Evolutionary conservation across 2,329 filamentous ascomycete genomes (phyloP).

Genomic region (Chaetomiaceae sp.): DNA sequence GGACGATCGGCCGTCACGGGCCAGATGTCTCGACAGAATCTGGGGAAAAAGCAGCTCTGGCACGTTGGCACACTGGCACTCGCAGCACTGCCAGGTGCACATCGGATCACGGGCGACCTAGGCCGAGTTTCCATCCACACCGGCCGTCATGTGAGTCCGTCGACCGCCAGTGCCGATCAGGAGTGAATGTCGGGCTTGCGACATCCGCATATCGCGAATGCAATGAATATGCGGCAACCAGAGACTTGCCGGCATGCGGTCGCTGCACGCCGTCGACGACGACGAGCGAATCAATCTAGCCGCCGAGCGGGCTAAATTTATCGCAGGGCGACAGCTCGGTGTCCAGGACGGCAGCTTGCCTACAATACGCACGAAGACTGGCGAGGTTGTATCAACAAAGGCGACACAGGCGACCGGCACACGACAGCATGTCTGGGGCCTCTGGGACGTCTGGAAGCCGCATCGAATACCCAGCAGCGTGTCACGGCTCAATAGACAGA

Average conservation of each 20-base stretch:
- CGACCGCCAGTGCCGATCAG: background rate
- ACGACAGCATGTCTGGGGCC: slow-evolving; percentile 14
- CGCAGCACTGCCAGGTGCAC: too few species aligned
- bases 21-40: background rate
- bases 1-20: slow-evolving; percentile 11
- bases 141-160: background rate
- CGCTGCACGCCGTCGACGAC: slow-evolving; percentile 8
- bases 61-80: slow-evolving; percentile 1
- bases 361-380: slow-evolving; percentile 18
- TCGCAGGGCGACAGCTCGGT: slow-evolving; percentile 11
- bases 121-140: slow-evolving; percentile 1
- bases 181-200: background rate
- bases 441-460: slow-evolving; percentile 17
- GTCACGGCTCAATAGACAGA: slow-evolving; percentile 15
- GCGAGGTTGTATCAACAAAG: slow-evolving; percentile 17
- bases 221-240: slow-evolving; percentile 21
- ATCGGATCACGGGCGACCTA: slow-evolving; percentile 2
- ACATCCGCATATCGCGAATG: slow-evolving; percentile 9
- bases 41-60: slow-evolving; percentile 10
- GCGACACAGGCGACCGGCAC: slow-evolving; percentile 12
- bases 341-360: slow-evolving; percentile 16
- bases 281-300: slow-evolving; percentile 16
- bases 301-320: slow-evolving; percentile 20
- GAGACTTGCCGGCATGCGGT: slow-evolving; percentile 19
- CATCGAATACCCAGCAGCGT: slow-evolving; percentile 17